Percentiles rank a stretch among this genome's conserved stretches.
Conservation (phyloP, 495 filamentous ascomycete genomes). For the Xylaria cubensis region DNA sequence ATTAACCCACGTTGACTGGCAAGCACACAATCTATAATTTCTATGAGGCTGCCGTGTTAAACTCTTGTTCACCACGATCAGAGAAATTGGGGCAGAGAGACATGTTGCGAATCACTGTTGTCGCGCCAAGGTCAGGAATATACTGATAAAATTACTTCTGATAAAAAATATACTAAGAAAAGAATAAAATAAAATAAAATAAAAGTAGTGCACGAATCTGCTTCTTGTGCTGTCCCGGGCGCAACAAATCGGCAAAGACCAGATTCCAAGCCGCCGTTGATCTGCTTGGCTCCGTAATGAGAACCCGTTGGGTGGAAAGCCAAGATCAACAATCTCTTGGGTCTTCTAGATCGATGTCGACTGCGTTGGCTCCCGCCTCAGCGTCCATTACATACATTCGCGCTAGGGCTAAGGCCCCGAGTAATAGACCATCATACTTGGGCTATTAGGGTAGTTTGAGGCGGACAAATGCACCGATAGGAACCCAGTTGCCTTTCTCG, state of each 20-base stretch:
- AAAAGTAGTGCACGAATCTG: neutral
- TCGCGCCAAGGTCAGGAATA: neutral
- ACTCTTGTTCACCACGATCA: neutral
- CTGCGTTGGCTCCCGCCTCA: neutral
- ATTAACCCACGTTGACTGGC: neutral
- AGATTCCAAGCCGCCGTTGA: neutral
- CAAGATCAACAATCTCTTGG: neutral
- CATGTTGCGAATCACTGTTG: neutral
- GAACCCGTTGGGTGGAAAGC: neutral
- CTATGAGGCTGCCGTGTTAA: neutral
- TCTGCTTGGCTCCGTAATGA: neutral
- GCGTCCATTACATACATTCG: neutral
- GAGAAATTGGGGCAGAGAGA: neutral
- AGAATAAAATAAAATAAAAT: no score
- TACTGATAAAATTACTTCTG: neutral
- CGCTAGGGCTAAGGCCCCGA: slow-evolving; percentile 5
- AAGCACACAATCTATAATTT: neutral
- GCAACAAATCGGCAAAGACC: neutral
- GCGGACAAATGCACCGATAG: neutral
- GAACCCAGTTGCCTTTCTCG: neutral
- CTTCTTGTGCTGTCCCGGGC: neutral
- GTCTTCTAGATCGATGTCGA: slow-evolving; percentile 1
- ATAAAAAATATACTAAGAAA: neutral
- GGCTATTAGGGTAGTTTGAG: neutral
- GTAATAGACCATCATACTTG: neutral